Percentiles rank a stretch among this genome's conserved stretches.
These are phyloP conservation scores for Fusarium luffae DNA, from an alignment of 2,329 filamentous ascomycete species.

Conservation along the genomic window DNA sequence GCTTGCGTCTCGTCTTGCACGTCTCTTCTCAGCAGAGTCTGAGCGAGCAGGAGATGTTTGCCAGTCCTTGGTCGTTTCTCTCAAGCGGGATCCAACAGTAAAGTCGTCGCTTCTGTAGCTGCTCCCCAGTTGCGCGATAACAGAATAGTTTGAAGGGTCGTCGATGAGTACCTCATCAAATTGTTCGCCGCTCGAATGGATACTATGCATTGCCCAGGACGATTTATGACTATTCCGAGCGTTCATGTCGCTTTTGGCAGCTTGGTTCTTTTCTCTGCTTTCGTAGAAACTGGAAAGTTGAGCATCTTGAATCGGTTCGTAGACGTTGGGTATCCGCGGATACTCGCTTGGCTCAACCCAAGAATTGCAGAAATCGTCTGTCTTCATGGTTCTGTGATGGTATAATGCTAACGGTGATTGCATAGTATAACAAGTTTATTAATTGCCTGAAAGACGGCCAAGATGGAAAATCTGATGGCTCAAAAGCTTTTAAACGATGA, in stretches of 20 bases:
- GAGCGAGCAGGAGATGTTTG: not conserved
- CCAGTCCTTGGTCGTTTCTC: not conserved
- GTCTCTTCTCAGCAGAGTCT: conserved; percentile 21
- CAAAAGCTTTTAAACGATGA: conserved; percentile 12
- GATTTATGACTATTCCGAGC: conserved; percentile 7
- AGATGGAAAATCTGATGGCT: not conserved
- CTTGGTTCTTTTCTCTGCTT: conserved; percentile 14
- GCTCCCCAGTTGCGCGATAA: conserved; percentile 21
- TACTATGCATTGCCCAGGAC: not conserved
- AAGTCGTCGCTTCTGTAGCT: conserved; percentile 19
- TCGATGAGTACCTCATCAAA: conserved; percentile 2
- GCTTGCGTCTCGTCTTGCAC: conserved; percentile 35
- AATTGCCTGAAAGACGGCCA: not conserved
- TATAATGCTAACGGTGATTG: conserved; percentile 23
- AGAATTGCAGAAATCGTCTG: conserved; percentile 27
- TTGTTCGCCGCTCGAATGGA: conserved; percentile 1
- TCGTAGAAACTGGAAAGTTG: conserved; percentile 13
- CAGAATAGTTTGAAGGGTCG: conserved; percentile 20
- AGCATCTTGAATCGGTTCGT: conserved; percentile 33
- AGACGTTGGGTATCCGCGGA: conserved; percentile 38
- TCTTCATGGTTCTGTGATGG: conserved; percentile 19
- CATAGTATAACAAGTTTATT: conserved; percentile 4
- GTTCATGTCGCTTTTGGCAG: not conserved
- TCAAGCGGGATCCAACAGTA: not conserved
- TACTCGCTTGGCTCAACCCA: conserved; percentile 37